These are phyloP conservation scores for Cyclotella distinguenda DNA, from an alignment of 108 stramenopile genomes.

Conservation along the genomic window DNA sequence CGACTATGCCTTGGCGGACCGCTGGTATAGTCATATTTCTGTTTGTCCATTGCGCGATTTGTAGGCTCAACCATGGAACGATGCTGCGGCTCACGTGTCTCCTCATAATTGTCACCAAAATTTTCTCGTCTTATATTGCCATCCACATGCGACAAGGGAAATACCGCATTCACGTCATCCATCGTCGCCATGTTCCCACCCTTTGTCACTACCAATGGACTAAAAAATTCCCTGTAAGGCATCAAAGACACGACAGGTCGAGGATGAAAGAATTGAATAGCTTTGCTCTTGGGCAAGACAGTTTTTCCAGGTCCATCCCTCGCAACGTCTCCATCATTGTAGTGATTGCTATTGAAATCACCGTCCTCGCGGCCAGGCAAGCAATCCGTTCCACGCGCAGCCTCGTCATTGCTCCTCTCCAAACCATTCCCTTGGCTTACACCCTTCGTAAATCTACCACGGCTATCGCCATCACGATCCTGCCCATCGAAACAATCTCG, in stretches of 20 bases:
- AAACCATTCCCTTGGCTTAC: neutral
- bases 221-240: constrained; percentile 23
- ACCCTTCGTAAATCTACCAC: neutral
- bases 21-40: too few relatives aligned
- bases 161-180: neutral
- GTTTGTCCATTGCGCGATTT: too few relatives aligned
- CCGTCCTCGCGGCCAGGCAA: neutral
- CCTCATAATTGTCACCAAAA: too few relatives aligned
- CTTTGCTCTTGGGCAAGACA: constrained; percentile 8
- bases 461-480: neutral
- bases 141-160: too few relatives aligned
- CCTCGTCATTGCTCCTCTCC: neutral
- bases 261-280: constrained; percentile 42
- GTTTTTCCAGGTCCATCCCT: neutral
- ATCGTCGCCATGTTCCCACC: neutral
- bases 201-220: constrained; percentile 12
- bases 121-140: too few relatives aligned
- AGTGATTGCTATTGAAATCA: neutral
- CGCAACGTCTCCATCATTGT: neutral
- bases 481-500: neutral
- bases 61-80: too few relatives aligned
- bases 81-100: too few relatives aligned
- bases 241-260: constrained; percentile 23
- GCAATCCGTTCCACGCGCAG: neutral
- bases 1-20: too few relatives aligned